Evolutionary conservation across 768 basidiomycete species (phyloP).

Genomic region (Termitomyces sp.): DNA sequence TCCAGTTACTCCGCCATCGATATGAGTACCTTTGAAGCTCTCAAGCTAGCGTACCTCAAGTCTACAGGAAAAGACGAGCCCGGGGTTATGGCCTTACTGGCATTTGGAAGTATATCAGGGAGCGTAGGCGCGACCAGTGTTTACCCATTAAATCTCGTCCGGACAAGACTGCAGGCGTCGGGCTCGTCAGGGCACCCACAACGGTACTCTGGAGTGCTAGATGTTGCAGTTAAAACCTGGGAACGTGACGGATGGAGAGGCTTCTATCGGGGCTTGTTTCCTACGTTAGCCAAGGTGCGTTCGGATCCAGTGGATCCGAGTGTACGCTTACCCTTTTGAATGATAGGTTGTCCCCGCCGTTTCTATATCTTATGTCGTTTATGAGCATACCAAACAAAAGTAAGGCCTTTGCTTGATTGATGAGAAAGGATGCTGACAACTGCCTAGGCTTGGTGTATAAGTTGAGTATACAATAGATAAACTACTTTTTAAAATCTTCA

Average conservation of each 20-base stretch:
- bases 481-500: constrained; percentile 4
- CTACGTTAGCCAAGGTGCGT: constrained; percentile 84
- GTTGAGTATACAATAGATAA: constrained; percentile 22
- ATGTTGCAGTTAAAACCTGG: constrained; percentile 79
- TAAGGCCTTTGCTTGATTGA: constrained; percentile 24
- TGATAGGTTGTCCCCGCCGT: constrained; percentile 88
- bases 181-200: constrained; percentile 95
- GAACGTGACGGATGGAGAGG: constrained; percentile 87
- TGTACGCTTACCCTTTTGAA: constrained; percentile 1
- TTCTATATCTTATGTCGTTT: constrained; percentile 95
- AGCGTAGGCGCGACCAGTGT: constrained; percentile 92
- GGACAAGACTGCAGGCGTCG: constrained; percentile 93
- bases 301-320: neutral
- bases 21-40: constrained; percentile 94
- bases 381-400: constrained; percentile 82
- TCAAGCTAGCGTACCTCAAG: constrained; percentile 84
- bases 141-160: constrained; percentile 87
- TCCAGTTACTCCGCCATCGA: constrained; percentile 88
- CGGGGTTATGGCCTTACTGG: constrained; percentile 77
- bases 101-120: constrained; percentile 90
- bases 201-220: constrained; percentile 80
- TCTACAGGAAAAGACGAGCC: constrained; percentile 90
- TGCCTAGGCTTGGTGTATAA: constrained; percentile 56
- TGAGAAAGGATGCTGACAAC: neutral
- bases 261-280: constrained; percentile 89